Evolutionary conservation across 371 early-diverging fungal genomes (phyloP).

Genomic region (Syncephalastrum contaminatum): DNA sequence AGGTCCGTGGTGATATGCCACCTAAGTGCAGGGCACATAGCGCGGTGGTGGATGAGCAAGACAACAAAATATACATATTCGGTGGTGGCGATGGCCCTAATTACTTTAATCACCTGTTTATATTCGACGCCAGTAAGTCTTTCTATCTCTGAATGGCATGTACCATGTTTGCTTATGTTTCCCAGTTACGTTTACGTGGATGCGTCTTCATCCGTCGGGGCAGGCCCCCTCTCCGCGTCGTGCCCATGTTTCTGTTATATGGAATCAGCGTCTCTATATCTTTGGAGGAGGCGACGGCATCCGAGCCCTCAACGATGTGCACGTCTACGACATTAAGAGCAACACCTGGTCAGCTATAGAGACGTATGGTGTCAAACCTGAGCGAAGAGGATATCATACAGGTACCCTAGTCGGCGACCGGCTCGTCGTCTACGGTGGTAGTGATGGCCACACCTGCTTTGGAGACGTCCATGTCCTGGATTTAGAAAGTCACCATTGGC

Average conservation of each 20-base stretch:
- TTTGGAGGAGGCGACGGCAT: conserved; percentile 90
- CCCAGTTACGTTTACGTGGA: conserved; percentile 58
- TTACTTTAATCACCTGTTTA: conserved; percentile 72
- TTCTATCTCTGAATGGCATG: not conserved
- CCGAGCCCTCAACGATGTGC: conserved; percentile 68
- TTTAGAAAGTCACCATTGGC: conserved; percentile 56
- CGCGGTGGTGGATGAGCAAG: conserved; percentile 57
- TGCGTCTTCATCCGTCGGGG: conserved; percentile 49
- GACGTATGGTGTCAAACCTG: conserved; percentile 62
- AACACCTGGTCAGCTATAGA: conserved; percentile 55
- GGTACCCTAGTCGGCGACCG: conserved; percentile 76
- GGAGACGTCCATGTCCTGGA: conserved; percentile 79
- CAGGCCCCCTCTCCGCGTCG: conserved; percentile 69
- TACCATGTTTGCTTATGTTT: not conserved
- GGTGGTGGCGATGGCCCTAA: conserved; percentile 87
- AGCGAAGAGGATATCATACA: conserved; percentile 84
- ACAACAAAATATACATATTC: conserved; percentile 71
- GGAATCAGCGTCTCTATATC: conserved; percentile 69
- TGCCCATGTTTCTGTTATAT: conserved; percentile 76
- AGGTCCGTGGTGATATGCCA: conserved; percentile 66
- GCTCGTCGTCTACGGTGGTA: conserved; percentile 85
- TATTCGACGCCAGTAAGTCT: conserved; percentile 14
- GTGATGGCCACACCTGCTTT: conserved; percentile 87
- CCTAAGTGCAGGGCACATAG: conserved; percentile 84
- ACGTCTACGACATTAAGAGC: conserved; percentile 46